Conservation (phyloP, 2,329 filamentous ascomycete genomes). For the Fusarium sarcochroum region DNA sequence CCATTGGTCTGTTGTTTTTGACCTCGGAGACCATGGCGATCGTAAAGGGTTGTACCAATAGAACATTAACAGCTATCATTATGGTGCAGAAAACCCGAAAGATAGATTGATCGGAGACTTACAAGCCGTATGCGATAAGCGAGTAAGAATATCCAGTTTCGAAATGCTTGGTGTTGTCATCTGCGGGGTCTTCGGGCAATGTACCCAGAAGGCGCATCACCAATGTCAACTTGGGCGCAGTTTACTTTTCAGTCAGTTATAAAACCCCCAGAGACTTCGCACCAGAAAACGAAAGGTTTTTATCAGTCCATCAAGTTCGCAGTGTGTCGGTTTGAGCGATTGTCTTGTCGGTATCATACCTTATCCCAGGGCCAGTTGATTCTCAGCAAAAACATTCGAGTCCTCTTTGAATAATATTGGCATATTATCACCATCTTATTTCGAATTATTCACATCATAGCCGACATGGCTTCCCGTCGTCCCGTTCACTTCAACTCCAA, state of each 20-base stretch:
- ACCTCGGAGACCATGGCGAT: too few relatives aligned
- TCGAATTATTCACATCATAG: neutral
- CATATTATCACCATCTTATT: too few relatives aligned
- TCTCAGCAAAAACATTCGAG: neutral
- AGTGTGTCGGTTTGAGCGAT: neutral
- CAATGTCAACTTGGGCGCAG: constrained; percentile 12
- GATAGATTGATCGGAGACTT: neutral
- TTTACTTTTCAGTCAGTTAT: neutral
- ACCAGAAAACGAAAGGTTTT: too few relatives aligned
- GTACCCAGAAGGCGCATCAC: constrained; percentile 41
- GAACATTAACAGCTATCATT: too few relatives aligned
- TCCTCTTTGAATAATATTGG: neutral
- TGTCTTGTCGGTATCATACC: neutral
- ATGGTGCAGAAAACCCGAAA: too few relatives aligned
- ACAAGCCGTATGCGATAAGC: neutral
- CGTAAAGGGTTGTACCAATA: too few relatives aligned
- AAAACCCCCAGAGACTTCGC: constrained; percentile 3
- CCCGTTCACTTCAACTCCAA: constrained; percentile 45
- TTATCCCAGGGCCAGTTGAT: too few relatives aligned
- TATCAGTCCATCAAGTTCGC: neutral
- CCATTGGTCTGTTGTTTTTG: too few relatives aligned
- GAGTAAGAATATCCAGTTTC: too few relatives aligned
- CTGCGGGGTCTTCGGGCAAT: constrained; percentile 12
- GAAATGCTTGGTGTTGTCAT: neutral
- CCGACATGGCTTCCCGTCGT: constrained; percentile 43